Evolutionary conservation across 768 basidiomycete species (phyloP).

Genomic region (Inosperma sp.): DNA sequence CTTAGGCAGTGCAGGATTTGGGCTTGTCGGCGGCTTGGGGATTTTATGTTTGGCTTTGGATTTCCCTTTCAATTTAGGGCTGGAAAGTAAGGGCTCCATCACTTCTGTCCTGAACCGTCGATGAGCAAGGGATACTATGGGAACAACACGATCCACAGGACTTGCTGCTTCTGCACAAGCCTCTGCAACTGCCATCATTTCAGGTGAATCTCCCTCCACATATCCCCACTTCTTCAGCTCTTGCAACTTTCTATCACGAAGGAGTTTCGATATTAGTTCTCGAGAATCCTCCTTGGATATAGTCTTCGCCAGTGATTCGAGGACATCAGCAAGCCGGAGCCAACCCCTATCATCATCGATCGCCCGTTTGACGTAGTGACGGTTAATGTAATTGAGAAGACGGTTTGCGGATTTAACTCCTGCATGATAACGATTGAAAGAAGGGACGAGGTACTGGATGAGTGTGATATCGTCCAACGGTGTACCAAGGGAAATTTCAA

Average conservation of each 20-base stretch:
- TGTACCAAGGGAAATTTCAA: conserved; percentile 57
- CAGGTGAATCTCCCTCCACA: conserved; percentile 44
- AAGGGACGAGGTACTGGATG: conserved; percentile 65
- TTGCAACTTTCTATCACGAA: conserved; percentile 54
- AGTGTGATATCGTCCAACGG: conserved; percentile 64
- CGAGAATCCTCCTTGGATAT: conserved; percentile 49
- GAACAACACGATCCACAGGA: conserved; percentile 58
- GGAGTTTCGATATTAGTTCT: conserved; percentile 52
- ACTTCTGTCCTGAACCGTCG: conserved; percentile 71
- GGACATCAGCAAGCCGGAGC: conserved; percentile 62
- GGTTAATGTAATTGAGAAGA: conserved; percentile 74
- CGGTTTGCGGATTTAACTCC: conserved; percentile 67
- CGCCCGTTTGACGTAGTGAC: conserved; percentile 71
- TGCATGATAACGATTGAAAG: conserved; percentile 64
- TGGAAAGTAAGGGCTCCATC: conserved; percentile 61
- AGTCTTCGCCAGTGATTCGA: conserved; percentile 55
- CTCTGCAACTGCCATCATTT: conserved; percentile 53
- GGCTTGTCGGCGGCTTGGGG: conserved; percentile 36
- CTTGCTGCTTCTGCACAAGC: conserved; percentile 74
- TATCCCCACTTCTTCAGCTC: conserved; percentile 75
- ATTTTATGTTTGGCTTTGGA: conserved; percentile 48
- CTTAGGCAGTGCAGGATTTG: conserved; percentile 48
- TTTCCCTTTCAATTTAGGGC: conserved; percentile 61
- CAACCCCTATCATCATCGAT: conserved; percentile 77
- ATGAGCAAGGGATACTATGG: conserved; percentile 58